These are phyloP conservation scores for Russula brevipes DNA, from an alignment of 768 basidiomycete genomes.

Conservation along the genomic window DNA sequence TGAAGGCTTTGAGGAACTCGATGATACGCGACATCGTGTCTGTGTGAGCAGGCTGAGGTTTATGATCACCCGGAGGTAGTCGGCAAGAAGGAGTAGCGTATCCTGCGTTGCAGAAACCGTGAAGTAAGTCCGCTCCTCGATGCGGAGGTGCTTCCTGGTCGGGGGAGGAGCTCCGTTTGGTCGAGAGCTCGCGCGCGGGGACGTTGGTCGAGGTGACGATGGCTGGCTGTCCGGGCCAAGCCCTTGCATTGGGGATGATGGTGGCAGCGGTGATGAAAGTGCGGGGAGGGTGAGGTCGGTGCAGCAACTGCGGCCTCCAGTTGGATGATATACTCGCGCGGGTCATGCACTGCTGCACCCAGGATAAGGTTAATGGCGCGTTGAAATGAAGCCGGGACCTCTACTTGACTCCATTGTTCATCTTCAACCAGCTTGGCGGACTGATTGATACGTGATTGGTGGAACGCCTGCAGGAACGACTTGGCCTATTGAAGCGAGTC, in stretches of 20 bases:
- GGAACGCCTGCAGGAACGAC: conserved; percentile 79
- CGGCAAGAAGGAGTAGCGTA: conserved; percentile 63
- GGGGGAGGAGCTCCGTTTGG: conserved; percentile 23
- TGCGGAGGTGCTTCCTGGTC: conserved; percentile 53
- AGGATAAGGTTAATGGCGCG: conserved; percentile 67
- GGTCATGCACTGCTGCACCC: conserved; percentile 77
- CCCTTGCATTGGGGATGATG: conserved; percentile 31
- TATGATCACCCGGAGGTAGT: conserved; percentile 84
- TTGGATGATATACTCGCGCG: conserved; percentile 56
- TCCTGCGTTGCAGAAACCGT: conserved; percentile 81
- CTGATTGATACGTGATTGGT: conserved; percentile 68
- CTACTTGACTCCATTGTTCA: conserved; percentile 86
- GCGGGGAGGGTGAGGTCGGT: conserved; percentile 29
- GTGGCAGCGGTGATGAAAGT: conserved; percentile 25
- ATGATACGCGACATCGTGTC: conserved; percentile 94
- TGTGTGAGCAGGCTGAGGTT: conserved; percentile 87
- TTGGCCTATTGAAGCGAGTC: conserved; percentile 56
- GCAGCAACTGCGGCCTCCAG: conserved; percentile 27
- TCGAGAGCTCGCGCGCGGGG: conserved; percentile 22
- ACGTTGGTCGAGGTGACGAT: conserved; percentile 17
- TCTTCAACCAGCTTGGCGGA: conserved; percentile 92
- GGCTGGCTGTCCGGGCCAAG: conserved; percentile 23
- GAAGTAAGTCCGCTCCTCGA: conserved; percentile 84
- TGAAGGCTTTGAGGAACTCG: conserved; percentile 96
- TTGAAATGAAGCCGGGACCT: conserved; percentile 65